Evolutionary conservation across 2,329 filamentous ascomycete species (phyloP), one percentile per base, ranked within the genome.

Genomic region (Eutypella sp.): DNA sequence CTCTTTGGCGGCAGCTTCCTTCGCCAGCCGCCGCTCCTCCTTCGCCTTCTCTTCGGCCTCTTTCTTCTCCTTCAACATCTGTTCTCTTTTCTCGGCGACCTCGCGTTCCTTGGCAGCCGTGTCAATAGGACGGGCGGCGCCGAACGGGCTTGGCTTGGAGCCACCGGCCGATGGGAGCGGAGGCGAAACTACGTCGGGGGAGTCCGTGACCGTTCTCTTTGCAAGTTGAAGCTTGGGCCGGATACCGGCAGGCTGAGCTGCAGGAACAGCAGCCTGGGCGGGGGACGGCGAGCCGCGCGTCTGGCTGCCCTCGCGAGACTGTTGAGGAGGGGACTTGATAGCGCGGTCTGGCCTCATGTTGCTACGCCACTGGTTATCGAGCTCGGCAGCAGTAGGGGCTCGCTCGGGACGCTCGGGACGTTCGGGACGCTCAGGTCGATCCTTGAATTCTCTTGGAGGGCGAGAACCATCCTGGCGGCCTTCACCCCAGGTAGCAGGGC

Each of bases 41-140:
- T 89, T 90, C 38, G 81, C 85, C 73, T 91, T 93, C 52, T 93
- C 89, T 1, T 93, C 89, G 1, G 85, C 82, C 58, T 95, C 90
- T 63, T 85, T 87, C 80, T 95, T 95, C 67, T 93, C 84, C 53
- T 83, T 83, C 22, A 90, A 52, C 6, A 80, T 78, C 47, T 87
- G 75, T 59, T 87, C 75, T 54, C 87, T 80, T 77, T 89, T 95
- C 71, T 96, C 89, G 60, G 95, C 92, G 47, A 99, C 83, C 66
- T 95, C 85, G 58, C 84, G 85, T 72, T 97, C 92, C 55, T 88
- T 84, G 13, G 90, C 80, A 39, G 89, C 87, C 40, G 92, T 97
- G 69, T 99, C 91, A 58, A 97, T 96, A 45, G 93, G 93, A 51
- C 87, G 84, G 46, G 93, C 93, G 50, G 87, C 91, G 59, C 93